phyloP scores from a whole-genome alignment of 768 basidiomycete genomes.

The Chalciporus piperatus region DNA sequence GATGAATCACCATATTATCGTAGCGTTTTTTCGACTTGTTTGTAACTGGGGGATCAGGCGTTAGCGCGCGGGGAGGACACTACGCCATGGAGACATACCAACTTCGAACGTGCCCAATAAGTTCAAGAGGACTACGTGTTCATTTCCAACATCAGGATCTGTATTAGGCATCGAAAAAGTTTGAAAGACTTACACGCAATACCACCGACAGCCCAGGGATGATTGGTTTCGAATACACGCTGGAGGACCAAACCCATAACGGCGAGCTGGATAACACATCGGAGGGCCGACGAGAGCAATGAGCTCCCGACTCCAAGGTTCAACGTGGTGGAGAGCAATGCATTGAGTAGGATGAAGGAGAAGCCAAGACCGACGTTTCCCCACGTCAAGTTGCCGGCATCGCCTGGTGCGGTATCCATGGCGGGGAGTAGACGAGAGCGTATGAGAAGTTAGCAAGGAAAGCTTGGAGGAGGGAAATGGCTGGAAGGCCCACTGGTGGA shows the following conservation, averaged over 20 bases:
- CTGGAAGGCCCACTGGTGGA: not conserved
- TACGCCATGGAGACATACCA: conserved; percentile 41
- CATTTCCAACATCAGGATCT: not conserved
- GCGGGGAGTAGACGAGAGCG: not conserved
- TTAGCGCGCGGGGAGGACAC: not conserved
- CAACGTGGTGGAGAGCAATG: conserved; percentile 58
- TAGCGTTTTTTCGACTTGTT: conserved; percentile 78
- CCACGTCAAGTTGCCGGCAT: conserved; percentile 50
- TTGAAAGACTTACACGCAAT: conserved; percentile 58
- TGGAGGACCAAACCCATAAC: conserved; percentile 69
- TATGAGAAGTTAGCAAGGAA: not conserved
- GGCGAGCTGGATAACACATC: conserved; percentile 78
- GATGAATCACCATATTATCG: conserved; percentile 60
- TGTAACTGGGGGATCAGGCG: conserved; percentile 45
- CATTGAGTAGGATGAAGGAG: conserved; percentile 72
- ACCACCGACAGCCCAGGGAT: conserved; percentile 69
- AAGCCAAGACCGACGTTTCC: conserved; percentile 74
- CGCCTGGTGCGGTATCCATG: conserved; percentile 32
- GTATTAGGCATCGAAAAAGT: not conserved
- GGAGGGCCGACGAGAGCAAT: conserved; percentile 62
- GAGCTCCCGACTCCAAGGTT: conserved; percentile 67
- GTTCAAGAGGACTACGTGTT: conserved; percentile 58
- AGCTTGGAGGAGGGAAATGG: not conserved
- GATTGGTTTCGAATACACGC: conserved; percentile 71
- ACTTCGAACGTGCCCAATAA: conserved; percentile 75